These are phyloP conservation scores for Centaurea solstitialis DNA, from an alignment of 129 eudicot species.

Conservation along the genomic window DNA sequence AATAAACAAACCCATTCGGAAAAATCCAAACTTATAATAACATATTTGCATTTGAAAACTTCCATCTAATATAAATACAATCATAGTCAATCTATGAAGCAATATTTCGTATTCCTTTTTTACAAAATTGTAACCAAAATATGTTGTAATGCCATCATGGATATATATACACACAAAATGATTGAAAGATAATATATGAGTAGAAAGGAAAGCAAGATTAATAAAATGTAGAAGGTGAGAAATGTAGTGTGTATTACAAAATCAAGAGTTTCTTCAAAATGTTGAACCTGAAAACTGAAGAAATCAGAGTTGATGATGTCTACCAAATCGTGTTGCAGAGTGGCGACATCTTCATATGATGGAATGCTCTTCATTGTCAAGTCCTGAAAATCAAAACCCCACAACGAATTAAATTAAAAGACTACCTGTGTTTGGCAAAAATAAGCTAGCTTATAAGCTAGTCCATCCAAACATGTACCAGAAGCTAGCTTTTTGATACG, in stretches of 20 bases:
- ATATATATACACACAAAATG: not conserved
- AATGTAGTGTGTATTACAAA: too few species aligned
- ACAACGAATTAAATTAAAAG: too few species aligned
- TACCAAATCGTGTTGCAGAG: constrained; percentile 55
- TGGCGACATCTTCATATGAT: constrained; percentile 49
- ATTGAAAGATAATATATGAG: too few species aligned
- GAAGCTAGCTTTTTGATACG: too few species aligned
- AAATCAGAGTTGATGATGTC: not conserved
- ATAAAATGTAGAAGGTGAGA: too few species aligned
- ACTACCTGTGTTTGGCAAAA: too few species aligned
- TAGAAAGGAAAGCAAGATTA: too few species aligned
- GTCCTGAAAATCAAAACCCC: constrained; percentile 6
- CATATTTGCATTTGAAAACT: not conserved
- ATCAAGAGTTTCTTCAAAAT: too few species aligned
- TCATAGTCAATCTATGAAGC: not conserved
- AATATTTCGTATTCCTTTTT: not conserved
- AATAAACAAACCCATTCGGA: not conserved
- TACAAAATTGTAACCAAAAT: not conserved
- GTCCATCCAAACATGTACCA: too few species aligned
- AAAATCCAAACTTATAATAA: not conserved
- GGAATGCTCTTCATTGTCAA: constrained; percentile 39
- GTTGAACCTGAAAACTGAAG: too few species aligned
- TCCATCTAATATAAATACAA: not conserved
- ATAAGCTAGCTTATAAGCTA: too few species aligned
- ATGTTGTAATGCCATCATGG: constrained; percentile 1